Evolutionary conservation across 2,329 filamentous ascomycete genomes (phyloP).

Genomic region (Penicillium glabrum): DNA sequence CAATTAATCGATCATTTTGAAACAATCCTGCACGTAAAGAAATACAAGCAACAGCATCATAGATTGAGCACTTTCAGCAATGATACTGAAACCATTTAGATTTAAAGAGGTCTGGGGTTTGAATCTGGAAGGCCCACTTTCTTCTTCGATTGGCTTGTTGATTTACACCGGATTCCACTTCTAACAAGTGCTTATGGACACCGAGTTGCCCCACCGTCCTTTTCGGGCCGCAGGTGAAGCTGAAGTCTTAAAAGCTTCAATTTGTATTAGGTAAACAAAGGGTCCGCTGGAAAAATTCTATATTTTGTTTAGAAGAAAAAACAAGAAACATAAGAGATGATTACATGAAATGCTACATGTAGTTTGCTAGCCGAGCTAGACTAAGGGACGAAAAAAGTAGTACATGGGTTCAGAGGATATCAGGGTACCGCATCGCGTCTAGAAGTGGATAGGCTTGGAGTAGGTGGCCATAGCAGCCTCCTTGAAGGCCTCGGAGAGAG

Average conservation of each 20-base stretch:
- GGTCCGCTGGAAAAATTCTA: not conserved
- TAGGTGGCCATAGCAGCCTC: constrained; percentile 98
- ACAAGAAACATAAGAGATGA: constrained; percentile 23
- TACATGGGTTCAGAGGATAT: constrained; percentile 25
- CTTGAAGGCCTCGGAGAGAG: constrained; percentile 96
- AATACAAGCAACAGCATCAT: too few relatives aligned
- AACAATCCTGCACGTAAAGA: too few relatives aligned
- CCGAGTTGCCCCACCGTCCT: not conserved
- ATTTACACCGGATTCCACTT: not conserved
- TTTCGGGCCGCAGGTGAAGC: not conserved
- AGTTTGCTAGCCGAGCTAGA: constrained; percentile 37
- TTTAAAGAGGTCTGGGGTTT: too few relatives aligned
- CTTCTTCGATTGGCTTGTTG: not conserved
- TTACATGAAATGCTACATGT: constrained; percentile 40
- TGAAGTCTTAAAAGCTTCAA: not conserved
- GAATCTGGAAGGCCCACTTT: not conserved
- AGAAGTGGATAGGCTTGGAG: constrained; percentile 94
- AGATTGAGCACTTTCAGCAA: too few relatives aligned
- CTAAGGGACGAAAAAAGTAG: constrained; percentile 30
- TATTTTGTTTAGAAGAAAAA: constrained; percentile 5
- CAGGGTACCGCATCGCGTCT: constrained; percentile 34
- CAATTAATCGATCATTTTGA: too few relatives aligned
- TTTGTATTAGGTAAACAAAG: not conserved
- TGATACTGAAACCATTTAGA: too few relatives aligned
- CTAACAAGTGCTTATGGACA: not conserved